phyloP scores from a whole-genome alignment of 306 rosid species.

The Purshia tridentata region DNA sequence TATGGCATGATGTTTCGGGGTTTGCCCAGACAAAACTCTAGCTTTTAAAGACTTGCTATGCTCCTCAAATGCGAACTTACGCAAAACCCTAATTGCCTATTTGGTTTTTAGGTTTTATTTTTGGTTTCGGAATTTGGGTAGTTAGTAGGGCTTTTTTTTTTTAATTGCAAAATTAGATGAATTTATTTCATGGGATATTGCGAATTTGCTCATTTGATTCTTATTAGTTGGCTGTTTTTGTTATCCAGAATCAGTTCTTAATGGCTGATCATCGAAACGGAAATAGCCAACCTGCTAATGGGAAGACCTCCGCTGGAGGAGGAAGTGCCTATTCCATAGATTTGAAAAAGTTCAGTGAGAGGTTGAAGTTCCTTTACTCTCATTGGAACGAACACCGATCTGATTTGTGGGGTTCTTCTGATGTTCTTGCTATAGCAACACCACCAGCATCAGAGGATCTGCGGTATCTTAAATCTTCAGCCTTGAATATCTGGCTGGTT shows the following conservation, averaged over 20 bases:
- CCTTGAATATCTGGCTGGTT: constrained; percentile 76
- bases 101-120: not conserved
- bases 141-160: not conserved
- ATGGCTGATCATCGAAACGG: constrained; percentile 93
- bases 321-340: constrained; percentile 62
- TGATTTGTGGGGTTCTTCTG: constrained; percentile 75
- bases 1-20: not conserved
- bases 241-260: constrained; percentile 18
- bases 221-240: constrained; percentile 6
- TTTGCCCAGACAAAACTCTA: not conserved
- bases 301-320: constrained; percentile 51
- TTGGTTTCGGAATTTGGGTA: not conserved
- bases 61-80: not conserved
- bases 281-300: constrained; percentile 53
- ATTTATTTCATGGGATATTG: not conserved
- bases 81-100: constrained; percentile 11
- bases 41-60: not conserved
- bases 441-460: constrained; percentile 90
- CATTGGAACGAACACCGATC: constrained; percentile 67
- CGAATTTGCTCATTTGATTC: not conserved
- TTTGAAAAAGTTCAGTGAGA: constrained; percentile 51
- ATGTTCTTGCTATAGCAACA: constrained; percentile 62
- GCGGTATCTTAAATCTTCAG: constrained; percentile 86
- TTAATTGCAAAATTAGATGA: too few species aligned
- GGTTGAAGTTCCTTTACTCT: constrained; percentile 57